Evolutionary conservation across 2,329 filamentous ascomycete species (phyloP).

Genomic region (Pseudogymnoascus sp.): DNA sequence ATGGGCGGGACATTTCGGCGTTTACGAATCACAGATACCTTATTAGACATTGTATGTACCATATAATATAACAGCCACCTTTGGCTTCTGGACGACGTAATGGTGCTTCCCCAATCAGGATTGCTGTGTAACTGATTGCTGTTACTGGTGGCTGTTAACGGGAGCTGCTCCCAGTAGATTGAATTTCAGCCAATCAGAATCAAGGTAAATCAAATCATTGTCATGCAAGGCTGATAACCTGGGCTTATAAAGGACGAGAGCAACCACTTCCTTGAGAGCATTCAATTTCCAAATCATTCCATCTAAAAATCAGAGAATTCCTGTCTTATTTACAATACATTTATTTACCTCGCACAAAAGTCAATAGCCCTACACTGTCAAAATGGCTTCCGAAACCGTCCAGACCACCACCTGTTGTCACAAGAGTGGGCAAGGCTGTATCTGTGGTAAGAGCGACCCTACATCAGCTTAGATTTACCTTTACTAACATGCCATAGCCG

Average conservation of each 20-base stretch:
- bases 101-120: not conserved
- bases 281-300: not conserved
- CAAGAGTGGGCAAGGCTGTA: constrained; percentile 26
- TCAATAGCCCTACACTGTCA: not conserved
- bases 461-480: not conserved
- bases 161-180: not conserved
- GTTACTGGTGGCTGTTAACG: not conserved
- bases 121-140: not conserved
- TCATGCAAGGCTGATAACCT: constrained; percentile 2
- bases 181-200: not conserved
- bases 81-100: not conserved
- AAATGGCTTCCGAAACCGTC: constrained; percentile 20
- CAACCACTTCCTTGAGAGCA: not conserved
- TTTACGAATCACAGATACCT: constrained; percentile 8
- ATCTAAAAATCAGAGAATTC: constrained; percentile 1
- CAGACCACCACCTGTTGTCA: constrained; percentile 27
- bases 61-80: not conserved
- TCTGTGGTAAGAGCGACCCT: constrained; percentile 17
- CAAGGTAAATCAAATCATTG: constrained; percentile 4
- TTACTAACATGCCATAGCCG: constrained; percentile 34
- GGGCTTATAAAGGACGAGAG: constrained; percentile 3
- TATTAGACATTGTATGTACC: constrained; percentile 1
- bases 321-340: not conserved
- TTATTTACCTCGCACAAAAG: not conserved
- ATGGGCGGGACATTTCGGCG: not conserved